Conservation (phyloP, 1,284 basidiomycete genomes). For the Cutaneotrichosporon sp. region DNA sequence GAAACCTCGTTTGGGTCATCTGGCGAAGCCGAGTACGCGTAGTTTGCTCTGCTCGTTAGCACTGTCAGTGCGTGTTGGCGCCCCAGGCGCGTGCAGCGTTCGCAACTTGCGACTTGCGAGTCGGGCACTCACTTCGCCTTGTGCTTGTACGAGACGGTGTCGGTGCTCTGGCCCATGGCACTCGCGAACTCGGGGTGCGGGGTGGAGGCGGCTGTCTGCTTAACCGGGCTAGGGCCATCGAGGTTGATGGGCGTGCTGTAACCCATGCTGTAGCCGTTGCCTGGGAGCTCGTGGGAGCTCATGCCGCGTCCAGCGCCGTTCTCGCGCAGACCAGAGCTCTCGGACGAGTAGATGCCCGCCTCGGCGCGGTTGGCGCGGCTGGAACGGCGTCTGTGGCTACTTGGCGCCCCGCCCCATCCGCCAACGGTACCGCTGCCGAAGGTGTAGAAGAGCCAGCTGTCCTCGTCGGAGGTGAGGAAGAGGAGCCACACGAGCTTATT, state of each 20-base stretch:
- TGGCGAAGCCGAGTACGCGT: slow-evolving; percentile 74
- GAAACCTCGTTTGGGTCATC: slow-evolving; percentile 97
- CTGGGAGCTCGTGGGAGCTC: slow-evolving; percentile 23
- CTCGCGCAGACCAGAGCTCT: slow-evolving; percentile 15
- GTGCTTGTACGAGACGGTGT: slow-evolving; percentile 15
- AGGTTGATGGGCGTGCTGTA: slow-evolving; percentile 6
- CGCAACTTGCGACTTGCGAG: too few relatives aligned
- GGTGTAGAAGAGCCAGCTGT: slow-evolving; percentile 71
- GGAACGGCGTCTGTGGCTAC: slow-evolving; percentile 5
- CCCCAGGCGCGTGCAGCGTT: too few relatives aligned
- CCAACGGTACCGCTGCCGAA: slow-evolving; percentile 84
- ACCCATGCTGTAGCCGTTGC: neutral
- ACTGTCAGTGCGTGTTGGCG: too few relatives aligned
- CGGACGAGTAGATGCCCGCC: slow-evolving; percentile 11
- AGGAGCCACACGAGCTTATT: slow-evolving; percentile 86
- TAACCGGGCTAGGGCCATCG: neutral
- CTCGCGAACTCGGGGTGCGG: neutral
- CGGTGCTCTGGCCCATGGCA: slow-evolving; percentile 5
- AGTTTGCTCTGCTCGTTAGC: slow-evolving; percentile 34
- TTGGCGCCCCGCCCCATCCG: slow-evolving; percentile 61
- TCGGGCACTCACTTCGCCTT: slow-evolving; percentile 21
- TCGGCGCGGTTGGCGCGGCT: slow-evolving; percentile 8
- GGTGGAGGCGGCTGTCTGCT: neutral
- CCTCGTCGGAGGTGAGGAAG: slow-evolving; percentile 94
- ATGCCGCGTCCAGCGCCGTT: slow-evolving; percentile 27